phyloP scores from a whole-genome alignment of 108 stramenopile genomes.

The Pseudonitzschia multistriata region DNA sequence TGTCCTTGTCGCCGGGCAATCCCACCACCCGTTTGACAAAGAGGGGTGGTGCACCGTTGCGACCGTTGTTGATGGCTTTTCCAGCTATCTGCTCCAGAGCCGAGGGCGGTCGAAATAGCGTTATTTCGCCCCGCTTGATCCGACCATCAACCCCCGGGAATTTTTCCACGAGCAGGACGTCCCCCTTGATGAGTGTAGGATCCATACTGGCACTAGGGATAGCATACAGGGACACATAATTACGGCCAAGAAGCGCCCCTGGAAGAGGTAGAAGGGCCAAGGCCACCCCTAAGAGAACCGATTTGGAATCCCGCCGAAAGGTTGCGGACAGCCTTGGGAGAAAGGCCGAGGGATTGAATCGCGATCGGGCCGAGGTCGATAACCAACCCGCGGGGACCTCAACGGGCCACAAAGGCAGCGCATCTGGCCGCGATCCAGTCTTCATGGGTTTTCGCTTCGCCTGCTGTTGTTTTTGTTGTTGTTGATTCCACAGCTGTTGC shows the following conservation, averaged over 20 bases:
- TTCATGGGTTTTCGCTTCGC: background rate
- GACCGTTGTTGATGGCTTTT: slow-evolving; percentile 14
- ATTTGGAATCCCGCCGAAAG: slow-evolving; percentile 43
- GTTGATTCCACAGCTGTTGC: slow-evolving; percentile 29
- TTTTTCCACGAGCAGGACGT: slow-evolving; percentile 52
- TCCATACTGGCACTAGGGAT: slow-evolving; percentile 53
- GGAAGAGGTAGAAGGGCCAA: slow-evolving; percentile 50
- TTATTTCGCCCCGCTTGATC: slow-evolving; percentile 42
- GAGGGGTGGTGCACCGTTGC: slow-evolving; percentile 44
- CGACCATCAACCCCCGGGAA: slow-evolving; percentile 41
- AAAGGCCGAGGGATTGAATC: slow-evolving; percentile 40
- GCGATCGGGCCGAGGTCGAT: slow-evolving; percentile 28
- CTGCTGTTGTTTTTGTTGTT: slow-evolving; percentile 12
- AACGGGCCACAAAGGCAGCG: slow-evolving; percentile 42
- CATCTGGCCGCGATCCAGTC: background rate
- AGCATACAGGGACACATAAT: slow-evolving; percentile 39
- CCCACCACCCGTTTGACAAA: slow-evolving; percentile 73
- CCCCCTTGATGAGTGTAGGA: slow-evolving; percentile 47
- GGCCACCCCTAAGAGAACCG: slow-evolving; percentile 33
- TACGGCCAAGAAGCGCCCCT: slow-evolving; percentile 18
- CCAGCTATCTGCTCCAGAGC: slow-evolving; percentile 39
- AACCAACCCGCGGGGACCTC: slow-evolving; percentile 41
- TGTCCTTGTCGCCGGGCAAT: slow-evolving; percentile 42
- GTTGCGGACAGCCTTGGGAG: slow-evolving; percentile 43
- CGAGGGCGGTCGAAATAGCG: slow-evolving; percentile 52